Conservation (phyloP, 306 rosid genomes). For the Gynostemma pentaphyllum region DNA sequence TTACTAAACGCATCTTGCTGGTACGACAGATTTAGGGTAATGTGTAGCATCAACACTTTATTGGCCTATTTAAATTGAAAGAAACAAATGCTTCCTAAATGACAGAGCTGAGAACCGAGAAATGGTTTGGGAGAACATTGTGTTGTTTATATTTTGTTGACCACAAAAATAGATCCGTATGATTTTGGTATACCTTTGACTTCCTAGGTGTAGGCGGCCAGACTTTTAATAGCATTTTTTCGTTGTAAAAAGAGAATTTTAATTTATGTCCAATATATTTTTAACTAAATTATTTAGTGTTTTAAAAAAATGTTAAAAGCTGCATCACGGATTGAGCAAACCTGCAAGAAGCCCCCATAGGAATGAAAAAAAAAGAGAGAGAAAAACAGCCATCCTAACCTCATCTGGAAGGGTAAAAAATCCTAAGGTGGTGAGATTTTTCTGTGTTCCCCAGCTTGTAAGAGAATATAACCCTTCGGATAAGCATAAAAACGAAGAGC, state of each 20-base stretch:
- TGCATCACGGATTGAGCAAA: constrained; percentile 81
- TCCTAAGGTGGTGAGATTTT: no score
- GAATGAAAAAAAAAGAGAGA: no score
- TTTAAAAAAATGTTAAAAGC: constrained; percentile 22
- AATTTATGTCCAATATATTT: not conserved
- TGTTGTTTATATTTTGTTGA: not conserved
- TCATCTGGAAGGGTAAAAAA: no score
- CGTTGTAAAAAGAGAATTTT: no score
- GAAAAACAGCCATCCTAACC: no score
- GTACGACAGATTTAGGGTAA: not conserved
- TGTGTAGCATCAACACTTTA: not conserved
- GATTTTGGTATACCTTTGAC: no score
- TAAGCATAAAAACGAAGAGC: no score
- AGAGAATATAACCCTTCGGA: no score
- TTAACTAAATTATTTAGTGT: no score
- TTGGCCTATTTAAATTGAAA: not conserved
- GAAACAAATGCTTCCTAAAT: not conserved
- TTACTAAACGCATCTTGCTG: no score
- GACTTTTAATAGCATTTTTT: not conserved
- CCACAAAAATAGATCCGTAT: no score
- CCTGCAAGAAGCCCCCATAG: constrained; percentile 43
- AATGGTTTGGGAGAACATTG: not conserved
- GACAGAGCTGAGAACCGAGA: not conserved
- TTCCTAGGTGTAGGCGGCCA: not conserved
- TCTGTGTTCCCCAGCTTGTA: no score